These are phyloP conservation scores for Nepenthes alata DNA, from an alignment of 179 eudicot species.

Conservation along the genomic window DNA sequence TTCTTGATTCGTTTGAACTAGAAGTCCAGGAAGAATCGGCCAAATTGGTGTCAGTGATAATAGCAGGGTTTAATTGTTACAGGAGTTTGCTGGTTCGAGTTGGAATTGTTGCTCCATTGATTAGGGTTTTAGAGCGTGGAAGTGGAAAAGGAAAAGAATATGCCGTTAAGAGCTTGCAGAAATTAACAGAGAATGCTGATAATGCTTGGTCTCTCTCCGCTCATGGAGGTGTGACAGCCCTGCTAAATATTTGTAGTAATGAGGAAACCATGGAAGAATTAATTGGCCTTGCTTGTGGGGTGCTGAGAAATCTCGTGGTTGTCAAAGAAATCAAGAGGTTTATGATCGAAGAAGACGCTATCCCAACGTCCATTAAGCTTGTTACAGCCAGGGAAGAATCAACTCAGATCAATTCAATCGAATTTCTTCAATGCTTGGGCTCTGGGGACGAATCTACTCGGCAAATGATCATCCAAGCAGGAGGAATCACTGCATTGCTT, in stretches of 20 bases:
- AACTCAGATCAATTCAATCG: conserved; percentile 37
- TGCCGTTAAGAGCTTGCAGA: conserved; percentile 41
- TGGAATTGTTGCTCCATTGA: conserved; percentile 52
- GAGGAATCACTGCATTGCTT: conserved; percentile 37
- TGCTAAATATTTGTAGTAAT: conserved; percentile 37
- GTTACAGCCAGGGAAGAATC: conserved; percentile 45
- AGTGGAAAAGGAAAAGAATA: conserved; percentile 30
- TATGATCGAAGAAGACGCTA: conserved; percentile 59
- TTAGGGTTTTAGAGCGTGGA: conserved; percentile 56
- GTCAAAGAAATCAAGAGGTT: conserved; percentile 80
- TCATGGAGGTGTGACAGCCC: conserved; percentile 67
- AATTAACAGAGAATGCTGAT: conserved; percentile 61
- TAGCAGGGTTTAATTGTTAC: conserved; percentile 32
- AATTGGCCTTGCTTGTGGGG: conserved; percentile 51
- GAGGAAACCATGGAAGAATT: conserved; percentile 24
- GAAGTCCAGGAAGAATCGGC: conserved; percentile 51
- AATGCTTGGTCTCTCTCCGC: conserved; percentile 88
- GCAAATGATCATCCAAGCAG: conserved; percentile 34
- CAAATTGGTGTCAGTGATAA: conserved; percentile 25
- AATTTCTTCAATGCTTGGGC: conserved; percentile 46
- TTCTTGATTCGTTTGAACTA: conserved; percentile 38
- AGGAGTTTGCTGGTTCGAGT: conserved; percentile 29
- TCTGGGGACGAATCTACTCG: conserved; percentile 40
- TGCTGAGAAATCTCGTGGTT: conserved; percentile 57
- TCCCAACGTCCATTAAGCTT: conserved; percentile 30